phyloP scores from a whole-genome alignment of 2,329 filamentous ascomycete species.

The Passalora sequoiae region DNA sequence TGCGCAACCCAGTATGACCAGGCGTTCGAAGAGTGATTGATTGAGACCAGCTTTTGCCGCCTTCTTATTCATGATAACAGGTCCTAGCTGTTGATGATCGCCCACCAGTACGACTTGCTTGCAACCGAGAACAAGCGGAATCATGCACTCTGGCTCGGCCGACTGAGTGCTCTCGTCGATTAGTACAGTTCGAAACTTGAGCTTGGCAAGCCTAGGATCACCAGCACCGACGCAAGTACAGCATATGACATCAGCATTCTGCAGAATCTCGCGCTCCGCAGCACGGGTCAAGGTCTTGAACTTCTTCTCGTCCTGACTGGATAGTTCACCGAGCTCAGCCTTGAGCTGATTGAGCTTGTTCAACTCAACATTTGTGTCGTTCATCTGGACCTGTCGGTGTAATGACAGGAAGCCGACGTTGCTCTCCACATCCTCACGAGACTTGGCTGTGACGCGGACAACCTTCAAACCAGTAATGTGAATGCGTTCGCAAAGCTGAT shows the following conservation, averaged over 20 bases:
- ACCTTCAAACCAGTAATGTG: constrained; percentile 93
- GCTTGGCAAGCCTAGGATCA: constrained; percentile 88
- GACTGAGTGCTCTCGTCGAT: constrained; percentile 99
- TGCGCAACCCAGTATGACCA: constrained; percentile 83
- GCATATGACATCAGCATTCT: constrained; percentile 95
- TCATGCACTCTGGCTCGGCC: constrained; percentile 98
- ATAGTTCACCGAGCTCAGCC: constrained; percentile 82
- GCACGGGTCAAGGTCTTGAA: constrained; percentile 92
- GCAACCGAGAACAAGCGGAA: constrained; percentile 90
- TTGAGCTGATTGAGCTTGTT: constrained; percentile 91
- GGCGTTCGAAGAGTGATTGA: constrained; percentile 95
- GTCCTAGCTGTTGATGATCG: constrained; percentile 95
- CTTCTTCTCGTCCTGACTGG: constrained; percentile 95
- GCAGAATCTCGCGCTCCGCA: constrained; percentile 90
- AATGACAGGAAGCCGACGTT: constrained; percentile 91
- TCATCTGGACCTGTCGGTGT: constrained; percentile 93
- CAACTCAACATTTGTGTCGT: constrained; percentile 90
- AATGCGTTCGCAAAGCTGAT: constrained; percentile 95
- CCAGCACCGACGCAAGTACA: constrained; percentile 97
- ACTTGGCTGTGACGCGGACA: constrained; percentile 96
- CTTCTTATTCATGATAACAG: constrained; percentile 99
- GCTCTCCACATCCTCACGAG: constrained; percentile 97
- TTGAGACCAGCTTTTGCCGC: constrained; percentile 95
- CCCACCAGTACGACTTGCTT: constrained; percentile 99
- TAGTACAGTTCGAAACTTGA: constrained; percentile 96